Conservation (phyloP, 2,329 filamentous ascomycete species). For the Talaromyces albobiverticillius region DNA sequence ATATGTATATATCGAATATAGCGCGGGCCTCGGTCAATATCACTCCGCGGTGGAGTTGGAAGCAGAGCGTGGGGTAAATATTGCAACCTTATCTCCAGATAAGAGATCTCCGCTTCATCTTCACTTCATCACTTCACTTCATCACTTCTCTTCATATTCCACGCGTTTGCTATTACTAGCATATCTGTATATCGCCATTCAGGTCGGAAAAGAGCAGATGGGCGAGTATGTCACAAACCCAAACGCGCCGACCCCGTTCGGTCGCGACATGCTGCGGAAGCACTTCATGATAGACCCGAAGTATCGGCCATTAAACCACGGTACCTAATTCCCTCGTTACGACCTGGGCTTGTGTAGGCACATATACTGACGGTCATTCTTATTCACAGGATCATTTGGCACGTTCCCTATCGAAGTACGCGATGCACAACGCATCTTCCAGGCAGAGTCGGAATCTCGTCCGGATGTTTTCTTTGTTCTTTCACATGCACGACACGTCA, state of each 20-base stretch:
- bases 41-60: too few species aligned
- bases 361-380: neutral
- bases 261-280: slow-evolving; percentile 51
- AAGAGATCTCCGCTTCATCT: too few species aligned
- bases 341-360: neutral
- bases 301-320: slow-evolving; percentile 77
- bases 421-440: slow-evolving; percentile 59
- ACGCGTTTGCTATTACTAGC: too few species aligned
- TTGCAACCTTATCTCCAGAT: neutral
- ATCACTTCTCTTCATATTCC: too few species aligned
- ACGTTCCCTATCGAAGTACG: slow-evolving; percentile 65
- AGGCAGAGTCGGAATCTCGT: slow-evolving; percentile 62
- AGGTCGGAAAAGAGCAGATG: slow-evolving; percentile 12
- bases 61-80: neutral
- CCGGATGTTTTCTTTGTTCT: slow-evolving; percentile 78
- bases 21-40: too few species aligned
- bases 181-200: too few species aligned
- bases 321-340: slow-evolving; percentile 41
- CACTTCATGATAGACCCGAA: slow-evolving; percentile 67
- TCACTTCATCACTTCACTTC: too few species aligned
- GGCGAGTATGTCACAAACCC: slow-evolving; percentile 1
- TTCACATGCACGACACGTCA: slow-evolving; percentile 60
- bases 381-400: slow-evolving; percentile 65
- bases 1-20: too few species aligned
- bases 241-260: slow-evolving; percentile 41